Conservation (phyloP, 1,284 basidiomycete genomes). For the Cutaneotrichosporon spelunceum region DNA sequence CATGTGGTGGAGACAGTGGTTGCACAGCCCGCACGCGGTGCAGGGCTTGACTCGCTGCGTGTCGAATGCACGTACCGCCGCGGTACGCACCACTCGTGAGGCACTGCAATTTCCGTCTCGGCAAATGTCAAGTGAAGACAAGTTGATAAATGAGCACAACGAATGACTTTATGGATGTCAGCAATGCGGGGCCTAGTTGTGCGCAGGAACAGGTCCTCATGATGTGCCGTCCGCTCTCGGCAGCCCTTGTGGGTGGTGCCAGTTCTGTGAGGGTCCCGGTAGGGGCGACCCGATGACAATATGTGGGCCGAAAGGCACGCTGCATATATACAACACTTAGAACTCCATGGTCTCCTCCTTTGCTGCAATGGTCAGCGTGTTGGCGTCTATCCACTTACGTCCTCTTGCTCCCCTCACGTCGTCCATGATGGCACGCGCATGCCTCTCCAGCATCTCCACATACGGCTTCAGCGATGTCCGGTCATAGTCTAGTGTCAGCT, state of each 20-base stretch:
- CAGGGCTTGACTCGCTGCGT: slow-evolving; percentile 3
- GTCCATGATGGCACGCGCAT: slow-evolving; percentile 56
- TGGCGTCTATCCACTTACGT: neutral
- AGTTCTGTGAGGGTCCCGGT: too few relatives aligned
- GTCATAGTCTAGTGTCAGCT: slow-evolving; percentile 51
- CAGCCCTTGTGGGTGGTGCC: too few relatives aligned
- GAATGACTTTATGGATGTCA: too few relatives aligned
- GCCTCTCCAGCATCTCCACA: slow-evolving; percentile 82
- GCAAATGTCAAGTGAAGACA: too few relatives aligned
- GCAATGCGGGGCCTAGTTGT: too few relatives aligned
- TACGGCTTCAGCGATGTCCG: slow-evolving; percentile 71
- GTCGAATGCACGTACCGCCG: too few relatives aligned
- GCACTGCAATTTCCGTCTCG: too few relatives aligned
- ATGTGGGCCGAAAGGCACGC: neutral
- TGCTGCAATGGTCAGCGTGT: slow-evolving; percentile 15
- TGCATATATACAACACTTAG: slow-evolving; percentile 21
- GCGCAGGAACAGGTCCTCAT: too few relatives aligned
- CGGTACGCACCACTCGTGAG: too few relatives aligned
- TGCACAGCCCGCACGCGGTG: slow-evolving; percentile 6
- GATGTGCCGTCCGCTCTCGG: too few relatives aligned
- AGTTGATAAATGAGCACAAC: too few relatives aligned
- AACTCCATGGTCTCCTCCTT: slow-evolving; percentile 40
- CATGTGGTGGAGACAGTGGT: neutral
- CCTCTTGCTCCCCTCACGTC: slow-evolving; percentile 32
- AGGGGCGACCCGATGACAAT: neutral